Evolutionary conservation across 2,329 filamentous ascomycete genomes (phyloP).

Genomic region (Fusarium sp.): DNA sequence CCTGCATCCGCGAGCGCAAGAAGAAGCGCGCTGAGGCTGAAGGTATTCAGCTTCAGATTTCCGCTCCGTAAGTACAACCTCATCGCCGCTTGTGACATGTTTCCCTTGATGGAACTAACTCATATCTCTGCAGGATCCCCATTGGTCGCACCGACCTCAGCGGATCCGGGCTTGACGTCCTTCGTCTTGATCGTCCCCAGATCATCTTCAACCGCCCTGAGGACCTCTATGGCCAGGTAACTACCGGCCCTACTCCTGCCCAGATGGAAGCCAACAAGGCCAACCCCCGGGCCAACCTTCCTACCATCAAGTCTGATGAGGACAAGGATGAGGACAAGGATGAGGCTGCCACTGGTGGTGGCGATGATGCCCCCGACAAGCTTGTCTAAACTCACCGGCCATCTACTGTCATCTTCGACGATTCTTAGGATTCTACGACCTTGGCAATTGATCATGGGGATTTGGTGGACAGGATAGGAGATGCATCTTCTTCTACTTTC

Average conservation of each 20-base stretch:
- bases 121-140: background rate
- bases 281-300: background rate
- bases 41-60: background rate
- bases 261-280: background rate
- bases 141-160: background rate
- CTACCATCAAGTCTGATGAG: background rate
- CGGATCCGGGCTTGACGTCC: background rate
- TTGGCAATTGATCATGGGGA: background rate
- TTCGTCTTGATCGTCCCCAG: background rate
- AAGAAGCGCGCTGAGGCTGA: background rate
- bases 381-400: slow-evolving; percentile 1
- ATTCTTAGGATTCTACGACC: background rate
- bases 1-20: background rate
- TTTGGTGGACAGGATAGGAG: background rate
- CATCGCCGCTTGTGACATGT: background rate
- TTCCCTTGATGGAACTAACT: background rate
- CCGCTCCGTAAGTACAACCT: slow-evolving; percentile 22
- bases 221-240: background rate
- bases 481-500: background rate
- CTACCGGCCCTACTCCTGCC: background rate
- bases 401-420: background rate
- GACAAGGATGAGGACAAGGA: background rate
- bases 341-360: too few species aligned
- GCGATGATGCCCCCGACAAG: background rate
- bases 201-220: background rate